Base-by-base conservation (phyloP, 371 early-diverging fungal genomes). In the Mucor indicus region DNA sequence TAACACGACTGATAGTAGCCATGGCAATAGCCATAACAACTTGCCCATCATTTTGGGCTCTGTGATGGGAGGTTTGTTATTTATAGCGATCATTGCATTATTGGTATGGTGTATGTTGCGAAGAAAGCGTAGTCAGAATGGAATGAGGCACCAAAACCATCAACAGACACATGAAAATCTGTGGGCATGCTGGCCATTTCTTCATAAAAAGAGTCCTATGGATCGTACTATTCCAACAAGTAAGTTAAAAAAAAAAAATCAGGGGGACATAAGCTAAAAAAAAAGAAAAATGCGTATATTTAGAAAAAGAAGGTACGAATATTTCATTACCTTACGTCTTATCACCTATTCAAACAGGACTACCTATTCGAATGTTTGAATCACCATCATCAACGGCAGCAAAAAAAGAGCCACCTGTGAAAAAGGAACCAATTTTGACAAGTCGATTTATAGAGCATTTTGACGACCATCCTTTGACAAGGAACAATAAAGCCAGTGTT, bases 21-120 rank as follows among this genome's bases (percentile, higher is more conserved):
- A n/a, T n/a, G n/a, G n/a, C n/a, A n/a, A n/a, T n/a, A n/a, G n/a
- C n/a, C n/a, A n/a, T n/a, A n/a, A n/a, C n/a, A n/a, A n/a, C n/a
- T n/a, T 52, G 29, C 38, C 48, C 12, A 25, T 55, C 12, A 47
- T 55, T 19, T 13, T 55, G 15, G 55, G 55, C 19, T 48, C 55
- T 30, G 42, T 55, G 1, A 16, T 55, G 23, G 55, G 55, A 11
- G 43, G 48, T 11, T 3, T 48, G 10, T 37, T 41, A 29, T 43
- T 55, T 48, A 44, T 48, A 43, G 37, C 27, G 3, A 15, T 55
- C 20, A 3, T 43, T 22, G n/a, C 38, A 33, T 24, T 48, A n/a
- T 36, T 54, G n/a, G 21, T 27, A 6, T 54, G 42, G 41, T 54
- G 17, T 25, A 39, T 16, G 12, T n/a, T 22, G 24, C 29, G 16